Evolutionary conservation across 257 asterid species (phyloP), one percentile per base, ranked within the genome.

Genomic region (Coffea canephora): DNA sequence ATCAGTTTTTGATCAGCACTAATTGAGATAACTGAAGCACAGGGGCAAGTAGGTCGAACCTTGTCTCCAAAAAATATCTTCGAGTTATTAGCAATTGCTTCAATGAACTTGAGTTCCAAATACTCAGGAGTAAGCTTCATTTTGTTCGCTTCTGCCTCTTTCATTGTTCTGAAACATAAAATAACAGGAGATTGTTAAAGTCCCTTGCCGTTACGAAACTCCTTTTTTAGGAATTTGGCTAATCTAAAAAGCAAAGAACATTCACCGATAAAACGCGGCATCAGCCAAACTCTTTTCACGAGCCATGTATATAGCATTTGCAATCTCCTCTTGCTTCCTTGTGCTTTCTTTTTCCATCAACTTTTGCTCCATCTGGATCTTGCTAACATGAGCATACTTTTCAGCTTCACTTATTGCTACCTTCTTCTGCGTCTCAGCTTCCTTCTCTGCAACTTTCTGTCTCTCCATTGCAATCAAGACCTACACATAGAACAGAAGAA

Each of bases 231-330:
- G 52, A 62, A 76, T 67, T 41, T 31, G 31, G 41, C 16, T 49
- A 13, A 14, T 45, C 50, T 48, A 70, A 66, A 76, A 78, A 23
- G 78, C 21, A 25, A 69, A 74, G 73, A 65, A 55, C 74, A 73
- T 75, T 83, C 87, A 96, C 99, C 95, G 86, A 84, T 96, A 96
- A 82, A 82, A 92, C 83, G 85, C 77, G 34, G 99, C 99, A 83
- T 96, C 99, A 31, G 99, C 97, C 93, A 94, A 89, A 86, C 99
- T 94, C 88, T 88, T 94, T 86, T 96, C 98, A 55, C 97, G 97
- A 69, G 97, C 98, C 64, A 89, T 83, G 87, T 91, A 94, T 93
- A 96, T 96, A 2, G 94, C 19, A 81, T 96, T 96, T 68, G 98
- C 86, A 77, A 96, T 94, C 87, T 96, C 98, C 81, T 92, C 99